Evolutionary conservation across 441 rosid species (phyloP).

Genomic region (Adansonia gregorii): DNA sequence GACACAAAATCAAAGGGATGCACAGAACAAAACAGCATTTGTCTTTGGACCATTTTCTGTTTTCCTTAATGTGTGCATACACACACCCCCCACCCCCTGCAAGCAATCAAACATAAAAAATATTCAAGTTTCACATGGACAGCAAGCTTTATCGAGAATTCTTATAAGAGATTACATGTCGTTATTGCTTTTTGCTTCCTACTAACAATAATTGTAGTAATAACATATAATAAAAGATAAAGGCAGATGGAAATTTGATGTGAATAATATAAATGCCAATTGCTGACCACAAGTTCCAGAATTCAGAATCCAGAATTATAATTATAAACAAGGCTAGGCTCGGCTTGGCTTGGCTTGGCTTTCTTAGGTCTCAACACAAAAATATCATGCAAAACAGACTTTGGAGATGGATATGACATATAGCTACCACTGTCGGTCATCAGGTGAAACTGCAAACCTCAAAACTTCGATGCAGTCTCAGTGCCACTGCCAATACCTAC

Average conservation of each 20-base stretch:
- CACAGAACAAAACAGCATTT: not conserved
- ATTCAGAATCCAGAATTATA: not conserved
- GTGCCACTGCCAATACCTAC: constrained; percentile 9
- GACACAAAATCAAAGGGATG: not conserved
- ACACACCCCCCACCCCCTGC: too few species aligned
- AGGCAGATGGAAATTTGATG: not conserved
- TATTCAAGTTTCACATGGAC: too few species aligned
- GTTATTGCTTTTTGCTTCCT: too few species aligned
- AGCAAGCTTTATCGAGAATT: too few species aligned
- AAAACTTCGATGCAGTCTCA: constrained; percentile 16
- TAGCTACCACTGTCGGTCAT: not conserved
- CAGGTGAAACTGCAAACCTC: not conserved
- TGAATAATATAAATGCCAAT: not conserved
- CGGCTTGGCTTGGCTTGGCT: not conserved
- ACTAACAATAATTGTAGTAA: too few species aligned
- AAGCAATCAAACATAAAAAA: too few species aligned
- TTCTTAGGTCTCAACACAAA: too few species aligned
- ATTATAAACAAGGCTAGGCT: not conserved
- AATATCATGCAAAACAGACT: not conserved
- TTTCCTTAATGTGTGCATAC: too few species aligned
- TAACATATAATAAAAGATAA: not conserved
- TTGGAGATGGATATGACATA: too few species aligned
- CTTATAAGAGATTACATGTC: too few species aligned
- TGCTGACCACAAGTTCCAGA: not conserved
- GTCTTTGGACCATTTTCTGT: not conserved